Conservation (phyloP, 345 rosid genomes). For the Camelina sativa region DNA sequence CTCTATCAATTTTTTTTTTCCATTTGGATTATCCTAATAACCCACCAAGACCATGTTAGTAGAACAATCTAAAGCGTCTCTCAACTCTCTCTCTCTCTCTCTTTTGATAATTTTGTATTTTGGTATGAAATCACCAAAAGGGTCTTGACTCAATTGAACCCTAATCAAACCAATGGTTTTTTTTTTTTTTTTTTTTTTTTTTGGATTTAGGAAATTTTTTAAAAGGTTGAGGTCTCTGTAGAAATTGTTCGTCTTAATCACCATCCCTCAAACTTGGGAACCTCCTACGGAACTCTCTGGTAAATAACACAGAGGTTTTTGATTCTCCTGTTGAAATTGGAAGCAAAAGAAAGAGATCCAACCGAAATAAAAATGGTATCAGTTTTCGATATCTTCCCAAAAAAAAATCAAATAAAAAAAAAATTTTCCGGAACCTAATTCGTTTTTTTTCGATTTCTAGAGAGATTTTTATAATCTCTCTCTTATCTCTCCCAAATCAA, state of each 20-base stretch:
- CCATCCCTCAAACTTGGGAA: conserved; percentile 46
- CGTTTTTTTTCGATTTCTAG: not conserved
- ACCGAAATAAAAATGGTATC: conserved; percentile 42
- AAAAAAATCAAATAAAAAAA: conserved; percentile 12
- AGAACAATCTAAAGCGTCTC: conserved; percentile 20
- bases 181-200: not conserved
- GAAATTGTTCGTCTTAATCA: conserved; percentile 42
- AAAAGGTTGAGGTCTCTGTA: conserved; percentile 38
- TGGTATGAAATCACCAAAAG: conserved; percentile 24
- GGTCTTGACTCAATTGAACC: conserved; percentile 22
- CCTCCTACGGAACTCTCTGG: conserved; percentile 43
- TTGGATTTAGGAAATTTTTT: not conserved
- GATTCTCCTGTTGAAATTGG: conserved; percentile 45
- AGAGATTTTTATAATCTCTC: conserved; percentile 33
- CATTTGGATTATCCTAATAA: not conserved
- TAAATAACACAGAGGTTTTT: conserved; percentile 43
- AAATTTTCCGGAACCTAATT: conserved; percentile 33
- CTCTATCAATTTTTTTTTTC: not conserved
- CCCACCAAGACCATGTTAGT: conserved; percentile 25
- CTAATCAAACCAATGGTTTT: conserved; percentile 25
- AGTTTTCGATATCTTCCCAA: conserved; percentile 32
- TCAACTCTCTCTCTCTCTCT: conserved; percentile 8
- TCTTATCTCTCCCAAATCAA: conserved; percentile 38
- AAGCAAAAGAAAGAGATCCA: conserved; percentile 40
- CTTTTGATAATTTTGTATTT: not conserved